These are phyloP conservation scores for Trichocomaceae sp. DNA, from an alignment of 2,329 filamentous ascomycete species.

Conservation along the genomic window DNA sequence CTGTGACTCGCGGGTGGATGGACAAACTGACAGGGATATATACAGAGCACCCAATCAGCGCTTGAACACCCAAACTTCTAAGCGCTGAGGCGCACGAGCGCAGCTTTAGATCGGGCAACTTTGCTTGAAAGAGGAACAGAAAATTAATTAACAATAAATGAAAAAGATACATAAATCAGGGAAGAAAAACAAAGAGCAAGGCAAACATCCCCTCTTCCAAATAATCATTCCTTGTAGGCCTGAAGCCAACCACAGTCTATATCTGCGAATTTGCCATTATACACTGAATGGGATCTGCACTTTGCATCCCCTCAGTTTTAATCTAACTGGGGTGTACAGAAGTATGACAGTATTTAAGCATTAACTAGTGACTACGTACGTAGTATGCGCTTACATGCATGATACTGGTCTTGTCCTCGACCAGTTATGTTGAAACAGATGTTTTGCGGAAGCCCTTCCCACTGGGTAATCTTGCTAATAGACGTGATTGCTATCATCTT, in stretches of 20 bases:
- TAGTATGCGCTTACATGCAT: not conserved
- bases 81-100: constrained; percentile 5
- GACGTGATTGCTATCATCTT: not conserved
- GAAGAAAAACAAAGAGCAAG: not conserved
- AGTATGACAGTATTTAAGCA: too few species aligned
- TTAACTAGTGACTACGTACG: too few species aligned
- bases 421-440: not conserved
- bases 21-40: constrained; percentile 5
- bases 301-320: not conserved
- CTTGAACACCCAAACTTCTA: not conserved
- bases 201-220: constrained; percentile 6
- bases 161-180: not conserved
- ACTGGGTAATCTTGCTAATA: not conserved
- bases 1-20: not conserved
- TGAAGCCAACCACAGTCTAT: not conserved
- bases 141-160: not conserved
- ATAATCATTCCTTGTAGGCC: not conserved
- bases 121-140: not conserved
- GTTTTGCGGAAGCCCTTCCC: not conserved
- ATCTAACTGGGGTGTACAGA: not conserved
- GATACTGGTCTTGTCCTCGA: not conserved
- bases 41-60: constrained; percentile 1
- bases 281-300: not conserved
- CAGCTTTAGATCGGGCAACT: not conserved
- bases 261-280: not conserved